These are phyloP conservation scores for Dissophora ornata DNA, from an alignment of 192 early-diverging fungal species.

Conservation along the genomic window DNA sequence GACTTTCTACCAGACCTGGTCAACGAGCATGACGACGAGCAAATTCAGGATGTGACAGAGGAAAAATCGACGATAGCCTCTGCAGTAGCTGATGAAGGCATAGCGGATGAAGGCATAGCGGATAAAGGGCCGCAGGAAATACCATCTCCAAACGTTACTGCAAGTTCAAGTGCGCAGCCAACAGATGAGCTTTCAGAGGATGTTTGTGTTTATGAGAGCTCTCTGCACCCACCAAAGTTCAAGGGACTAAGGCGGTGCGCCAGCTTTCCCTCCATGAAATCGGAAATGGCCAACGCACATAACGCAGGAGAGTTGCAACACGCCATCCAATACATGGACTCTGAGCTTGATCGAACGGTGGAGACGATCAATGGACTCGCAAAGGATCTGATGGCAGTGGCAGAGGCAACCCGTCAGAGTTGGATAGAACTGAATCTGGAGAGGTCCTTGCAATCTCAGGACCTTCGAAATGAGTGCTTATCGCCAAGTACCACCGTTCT, in stretches of 20 bases:
- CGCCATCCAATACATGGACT: slow-evolving; percentile 30
- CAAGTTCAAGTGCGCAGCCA: background rate
- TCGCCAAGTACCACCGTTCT: background rate
- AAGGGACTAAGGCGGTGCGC: slow-evolving; percentile 4
- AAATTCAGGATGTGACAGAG: slow-evolving; percentile 5
- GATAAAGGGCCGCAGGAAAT: background rate
- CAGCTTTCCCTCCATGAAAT: slow-evolving; percentile 14
- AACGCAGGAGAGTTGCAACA: slow-evolving; percentile 8
- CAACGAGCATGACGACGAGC: background rate
- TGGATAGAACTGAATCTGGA: slow-evolving; percentile 38
- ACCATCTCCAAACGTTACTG: too few relatives aligned
- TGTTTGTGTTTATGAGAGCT: background rate
- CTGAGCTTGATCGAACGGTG: slow-evolving; percentile 29
- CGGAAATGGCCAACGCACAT: slow-evolving; percentile 12
- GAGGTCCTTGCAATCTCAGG: background rate
- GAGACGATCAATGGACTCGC: slow-evolving; percentile 41
- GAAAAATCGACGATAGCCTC: too few relatives aligned
- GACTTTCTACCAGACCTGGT: background rate
- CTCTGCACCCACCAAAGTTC: background rate
- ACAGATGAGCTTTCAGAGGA: background rate
- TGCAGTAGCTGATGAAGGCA: too few relatives aligned
- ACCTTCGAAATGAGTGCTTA: background rate
- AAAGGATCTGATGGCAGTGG: slow-evolving; percentile 23
- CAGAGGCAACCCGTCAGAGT: slow-evolving; percentile 24
- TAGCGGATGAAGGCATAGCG: too few relatives aligned